phyloP scores from a whole-genome alignment of 768 basidiomycete genomes.

The Pleurotus tuoliensis region DNA sequence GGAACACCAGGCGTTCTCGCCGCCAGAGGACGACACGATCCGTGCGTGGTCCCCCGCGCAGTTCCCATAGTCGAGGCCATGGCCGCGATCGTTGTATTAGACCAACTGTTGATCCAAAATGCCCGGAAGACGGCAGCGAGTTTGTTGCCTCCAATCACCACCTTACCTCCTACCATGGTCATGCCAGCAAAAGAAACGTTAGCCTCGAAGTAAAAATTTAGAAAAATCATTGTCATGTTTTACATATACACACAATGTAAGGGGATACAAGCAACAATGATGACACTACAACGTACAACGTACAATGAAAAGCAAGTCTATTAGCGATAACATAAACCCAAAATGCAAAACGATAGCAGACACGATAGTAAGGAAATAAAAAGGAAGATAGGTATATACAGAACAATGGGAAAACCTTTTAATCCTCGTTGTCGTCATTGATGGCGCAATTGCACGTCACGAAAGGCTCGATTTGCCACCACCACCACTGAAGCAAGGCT shows the following conservation, averaged over 20 bases:
- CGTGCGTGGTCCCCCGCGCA: conserved; percentile 95
- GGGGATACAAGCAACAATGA: neutral
- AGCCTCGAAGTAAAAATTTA: neutral
- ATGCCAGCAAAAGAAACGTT: conserved; percentile 39
- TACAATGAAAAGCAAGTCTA: neutral
- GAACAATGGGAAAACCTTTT: neutral
- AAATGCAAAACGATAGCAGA: neutral
- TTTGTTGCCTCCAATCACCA: conserved; percentile 79
- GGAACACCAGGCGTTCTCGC: conserved; percentile 86
- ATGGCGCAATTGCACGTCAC: conserved; percentile 61
- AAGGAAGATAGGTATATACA: no score
- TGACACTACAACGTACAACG: no score
- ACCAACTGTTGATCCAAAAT: conserved; percentile 87
- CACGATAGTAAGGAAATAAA: no score
- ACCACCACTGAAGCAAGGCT: conserved; percentile 65
- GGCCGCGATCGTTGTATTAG: conserved; percentile 95
- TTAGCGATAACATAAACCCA: neutral
- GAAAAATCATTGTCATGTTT: neutral
- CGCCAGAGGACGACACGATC: conserved; percentile 92
- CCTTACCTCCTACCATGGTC: conserved; percentile 92
- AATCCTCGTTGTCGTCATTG: conserved; percentile 47
- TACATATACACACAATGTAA: conserved; percentile 5
- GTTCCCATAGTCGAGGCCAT: conserved; percentile 98
- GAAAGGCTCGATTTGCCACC: conserved; percentile 68
- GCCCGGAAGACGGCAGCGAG: conserved; percentile 70